These are phyloP conservation scores for Boletus vinaceobasis DNA, from an alignment of 768 basidiomycete species.

Conservation along the genomic window DNA sequence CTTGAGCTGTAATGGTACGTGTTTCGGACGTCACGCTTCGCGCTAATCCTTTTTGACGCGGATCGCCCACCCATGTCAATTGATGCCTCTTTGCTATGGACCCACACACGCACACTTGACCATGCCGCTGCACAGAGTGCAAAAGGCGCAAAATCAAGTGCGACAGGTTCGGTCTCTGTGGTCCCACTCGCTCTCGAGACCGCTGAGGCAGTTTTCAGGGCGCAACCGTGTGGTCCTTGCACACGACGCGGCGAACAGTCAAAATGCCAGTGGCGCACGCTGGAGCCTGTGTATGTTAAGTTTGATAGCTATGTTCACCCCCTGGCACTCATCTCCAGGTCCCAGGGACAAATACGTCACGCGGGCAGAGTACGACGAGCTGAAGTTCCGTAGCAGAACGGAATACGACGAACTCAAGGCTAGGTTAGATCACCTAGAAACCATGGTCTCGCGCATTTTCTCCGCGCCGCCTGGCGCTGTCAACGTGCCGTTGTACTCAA, in stretches of 20 bases:
- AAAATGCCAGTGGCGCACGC: slow-evolving; percentile 80
- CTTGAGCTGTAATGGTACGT: slow-evolving; percentile 78
- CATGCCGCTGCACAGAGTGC: slow-evolving; percentile 52
- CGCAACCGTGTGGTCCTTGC: slow-evolving; percentile 81
- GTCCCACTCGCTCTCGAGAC: slow-evolving; percentile 1
- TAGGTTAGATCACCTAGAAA: slow-evolving; percentile 60
- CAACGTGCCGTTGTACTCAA: slow-evolving; percentile 29
- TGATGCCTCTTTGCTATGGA: slow-evolving; percentile 1
- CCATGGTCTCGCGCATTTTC: slow-evolving; percentile 44
- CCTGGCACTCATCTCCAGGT: slow-evolving; percentile 11
- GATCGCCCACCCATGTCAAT: slow-evolving; percentile 1
- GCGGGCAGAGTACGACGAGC: slow-evolving; percentile 71
- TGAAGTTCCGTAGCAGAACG: slow-evolving; percentile 47
- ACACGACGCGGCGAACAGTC: slow-evolving; percentile 73
- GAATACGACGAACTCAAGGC: slow-evolving; percentile 56
- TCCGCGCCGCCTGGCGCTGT: slow-evolving; percentile 26
- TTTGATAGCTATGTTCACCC: neutral
- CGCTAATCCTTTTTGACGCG: slow-evolving; percentile 19
- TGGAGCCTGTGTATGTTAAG: slow-evolving; percentile 70
- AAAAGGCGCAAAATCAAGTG: slow-evolving; percentile 87
- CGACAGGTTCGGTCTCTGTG: slow-evolving; percentile 56
- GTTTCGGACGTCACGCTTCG: slow-evolving; percentile 13
- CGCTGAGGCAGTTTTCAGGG: slow-evolving; percentile 40
- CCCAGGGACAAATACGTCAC: slow-evolving; percentile 78
- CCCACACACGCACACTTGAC: slow-evolving; percentile 1